These are phyloP conservation scores for Lentinus brumalis DNA, from an alignment of 768 basidiomycete species.

Conservation along the genomic window DNA sequence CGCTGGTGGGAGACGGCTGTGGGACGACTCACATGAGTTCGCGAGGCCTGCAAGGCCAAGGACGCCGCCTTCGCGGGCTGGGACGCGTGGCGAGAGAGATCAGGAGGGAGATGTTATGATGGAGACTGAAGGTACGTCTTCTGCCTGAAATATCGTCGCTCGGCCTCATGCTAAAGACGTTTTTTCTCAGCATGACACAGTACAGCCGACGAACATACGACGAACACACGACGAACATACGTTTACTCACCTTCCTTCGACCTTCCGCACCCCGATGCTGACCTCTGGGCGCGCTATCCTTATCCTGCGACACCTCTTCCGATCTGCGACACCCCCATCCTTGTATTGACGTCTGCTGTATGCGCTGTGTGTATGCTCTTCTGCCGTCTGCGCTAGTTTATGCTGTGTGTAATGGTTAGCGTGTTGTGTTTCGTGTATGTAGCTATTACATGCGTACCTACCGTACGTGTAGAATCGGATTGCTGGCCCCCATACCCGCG, in stretches of 20 bases:
- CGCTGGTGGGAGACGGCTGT: conserved; percentile 15
- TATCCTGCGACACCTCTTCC: conserved; percentile 2
- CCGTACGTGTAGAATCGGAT: neutral
- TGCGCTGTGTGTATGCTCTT: neutral
- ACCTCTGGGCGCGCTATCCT: neutral
- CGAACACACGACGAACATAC: neutral
- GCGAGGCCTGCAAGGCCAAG: conserved; percentile 11
- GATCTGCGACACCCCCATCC: neutral
- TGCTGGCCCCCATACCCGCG: neutral
- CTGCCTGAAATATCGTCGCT: neutral
- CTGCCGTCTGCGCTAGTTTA: neutral
- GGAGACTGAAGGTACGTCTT: conserved; percentile 1
- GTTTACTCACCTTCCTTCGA: neutral
- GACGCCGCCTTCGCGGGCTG: neutral
- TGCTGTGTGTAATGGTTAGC: neutral
- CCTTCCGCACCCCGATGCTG: neutral
- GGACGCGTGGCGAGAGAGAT: neutral
- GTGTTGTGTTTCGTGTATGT: neutral
- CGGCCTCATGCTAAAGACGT: neutral
- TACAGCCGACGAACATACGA: neutral
- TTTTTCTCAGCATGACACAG: neutral
- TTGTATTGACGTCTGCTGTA: conserved; percentile 3
- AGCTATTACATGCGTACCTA: neutral
- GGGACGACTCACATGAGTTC: conserved; percentile 15
- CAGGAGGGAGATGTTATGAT: conserved; percentile 1